Conservation (phyloP, 441 rosid genomes). For the Syzygium syzygioides region DNA sequence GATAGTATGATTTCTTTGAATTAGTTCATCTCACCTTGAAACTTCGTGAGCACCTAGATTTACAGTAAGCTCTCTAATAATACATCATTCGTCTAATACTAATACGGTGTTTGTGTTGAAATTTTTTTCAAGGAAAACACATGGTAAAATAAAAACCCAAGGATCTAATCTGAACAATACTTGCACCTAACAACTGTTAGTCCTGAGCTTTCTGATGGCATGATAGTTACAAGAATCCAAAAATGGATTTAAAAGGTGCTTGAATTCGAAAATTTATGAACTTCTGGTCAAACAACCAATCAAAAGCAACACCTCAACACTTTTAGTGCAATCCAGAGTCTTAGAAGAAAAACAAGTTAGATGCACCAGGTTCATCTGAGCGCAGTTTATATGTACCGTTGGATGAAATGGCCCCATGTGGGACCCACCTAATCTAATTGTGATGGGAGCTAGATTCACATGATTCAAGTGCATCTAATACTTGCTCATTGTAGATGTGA, state of each 20-base stretch:
- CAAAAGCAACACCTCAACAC: rapidly evolving
- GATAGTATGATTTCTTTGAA: background rate
- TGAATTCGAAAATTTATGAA: background rate
- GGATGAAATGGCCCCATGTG: background rate
- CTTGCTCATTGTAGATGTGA: background rate
- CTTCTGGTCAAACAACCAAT: background rate
- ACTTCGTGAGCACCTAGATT: background rate
- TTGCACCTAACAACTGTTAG: background rate
- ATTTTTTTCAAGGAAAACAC: background rate
- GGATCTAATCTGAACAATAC: background rate
- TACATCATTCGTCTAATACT: background rate
- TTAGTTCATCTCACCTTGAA: background rate
- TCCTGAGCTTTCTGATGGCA: too few species aligned
- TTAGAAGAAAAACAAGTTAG: too few species aligned
- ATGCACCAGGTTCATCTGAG: background rate
- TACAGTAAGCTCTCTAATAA: background rate
- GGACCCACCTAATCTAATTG: background rate
- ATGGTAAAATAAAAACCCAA: background rate
- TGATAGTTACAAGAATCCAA: background rate
- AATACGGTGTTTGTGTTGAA: too few species aligned
- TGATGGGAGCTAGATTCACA: background rate
- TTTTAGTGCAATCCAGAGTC: background rate
- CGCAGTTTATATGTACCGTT: background rate
- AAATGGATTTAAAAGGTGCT: background rate
- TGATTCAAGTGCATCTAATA: background rate